These are phyloP conservation scores for Aureobasidium uvarum DNA, from an alignment of 2,329 filamentous ascomycete species.

Conservation along the genomic window DNA sequence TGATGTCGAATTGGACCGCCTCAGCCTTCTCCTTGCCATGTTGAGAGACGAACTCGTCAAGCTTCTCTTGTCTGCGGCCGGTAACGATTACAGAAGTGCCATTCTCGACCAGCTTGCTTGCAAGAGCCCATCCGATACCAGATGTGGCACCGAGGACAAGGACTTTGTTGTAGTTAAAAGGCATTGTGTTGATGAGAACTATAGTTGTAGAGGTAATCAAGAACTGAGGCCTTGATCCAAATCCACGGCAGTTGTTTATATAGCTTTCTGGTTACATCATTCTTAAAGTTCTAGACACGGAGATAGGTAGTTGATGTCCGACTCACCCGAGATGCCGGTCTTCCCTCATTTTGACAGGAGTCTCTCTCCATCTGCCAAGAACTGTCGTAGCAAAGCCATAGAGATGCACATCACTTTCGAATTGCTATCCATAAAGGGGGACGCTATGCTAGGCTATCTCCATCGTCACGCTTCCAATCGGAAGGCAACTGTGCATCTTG, in stretches of 20 bases:
- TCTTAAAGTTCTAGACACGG: neutral
- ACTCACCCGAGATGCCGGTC: neutral
- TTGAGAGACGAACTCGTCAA: constrained; percentile 49
- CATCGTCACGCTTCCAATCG: neutral
- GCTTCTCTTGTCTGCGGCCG: constrained; percentile 53
- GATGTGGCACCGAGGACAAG: constrained; percentile 56
- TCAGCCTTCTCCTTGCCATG: constrained; percentile 50
- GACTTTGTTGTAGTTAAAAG: constrained; percentile 54
- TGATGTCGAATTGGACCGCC: constrained; percentile 52
- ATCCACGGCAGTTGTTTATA: neutral
- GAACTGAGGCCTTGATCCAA: neutral
- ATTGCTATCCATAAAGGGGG: too few relatives aligned
- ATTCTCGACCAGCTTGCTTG: constrained; percentile 49
- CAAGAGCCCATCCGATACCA: constrained; percentile 53
- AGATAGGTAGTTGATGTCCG: neutral
- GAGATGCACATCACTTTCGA: too few relatives aligned
- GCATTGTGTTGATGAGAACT: constrained; percentile 28
- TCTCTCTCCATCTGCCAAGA: too few relatives aligned
- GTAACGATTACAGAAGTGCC: constrained; percentile 51
- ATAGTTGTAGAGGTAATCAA: neutral
- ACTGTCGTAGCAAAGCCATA: neutral
- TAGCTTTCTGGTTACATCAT: constrained; percentile 15
- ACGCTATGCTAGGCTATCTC: neutral
- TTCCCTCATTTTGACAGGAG: too few relatives aligned
- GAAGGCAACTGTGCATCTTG: neutral